These are phyloP conservation scores for Escovopsis sp. DNA, from an alignment of 2,329 filamentous ascomycete genomes.

Conservation along the genomic window DNA sequence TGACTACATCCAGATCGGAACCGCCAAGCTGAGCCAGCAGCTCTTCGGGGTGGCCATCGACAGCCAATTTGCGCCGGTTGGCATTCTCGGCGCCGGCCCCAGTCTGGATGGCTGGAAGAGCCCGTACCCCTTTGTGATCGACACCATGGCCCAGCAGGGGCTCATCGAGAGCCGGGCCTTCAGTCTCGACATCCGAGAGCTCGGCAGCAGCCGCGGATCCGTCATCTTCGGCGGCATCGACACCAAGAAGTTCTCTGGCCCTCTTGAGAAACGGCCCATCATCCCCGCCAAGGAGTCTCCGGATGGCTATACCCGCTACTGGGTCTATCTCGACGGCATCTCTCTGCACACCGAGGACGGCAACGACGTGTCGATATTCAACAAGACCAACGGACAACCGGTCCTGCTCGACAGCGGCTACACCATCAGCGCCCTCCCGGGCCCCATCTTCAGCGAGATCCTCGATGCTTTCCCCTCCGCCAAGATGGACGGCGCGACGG, in stretches of 20 bases:
- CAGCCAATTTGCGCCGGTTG: slow-evolving; percentile 14
- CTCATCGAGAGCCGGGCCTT: slow-evolving; percentile 23
- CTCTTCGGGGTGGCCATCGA: slow-evolving; percentile 22
- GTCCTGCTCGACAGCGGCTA: slow-evolving; percentile 53
- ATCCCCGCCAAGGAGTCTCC: slow-evolving; percentile 25
- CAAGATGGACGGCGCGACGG: slow-evolving; percentile 22
- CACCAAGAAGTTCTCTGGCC: slow-evolving; percentile 37
- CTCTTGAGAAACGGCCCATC: slow-evolving; percentile 39
- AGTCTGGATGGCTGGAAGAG: slow-evolving; percentile 18
- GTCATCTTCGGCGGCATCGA: slow-evolving; percentile 42
- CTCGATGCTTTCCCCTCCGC: slow-evolving; percentile 28
- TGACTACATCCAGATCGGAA: slow-evolving; percentile 18
- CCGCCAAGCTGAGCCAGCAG: slow-evolving; percentile 18
- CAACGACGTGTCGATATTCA: slow-evolving; percentile 29
- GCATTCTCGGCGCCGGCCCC: slow-evolving; percentile 22
- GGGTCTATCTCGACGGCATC: slow-evolving; percentile 25
- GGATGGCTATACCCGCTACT: slow-evolving; percentile 23
- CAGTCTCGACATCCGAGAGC: slow-evolving; percentile 18
- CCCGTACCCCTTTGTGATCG: slow-evolving; percentile 20
- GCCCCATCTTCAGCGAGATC: slow-evolving; percentile 32
- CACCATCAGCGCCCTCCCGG: slow-evolving; percentile 50
- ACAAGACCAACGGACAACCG: slow-evolving; percentile 19
- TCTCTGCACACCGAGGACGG: slow-evolving; percentile 17
- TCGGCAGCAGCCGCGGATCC: slow-evolving; percentile 16
- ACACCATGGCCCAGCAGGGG: slow-evolving; percentile 18